phyloP scores from a whole-genome alignment of 495 filamentous ascomycete genomes.

The Podospora appendiculata region DNA sequence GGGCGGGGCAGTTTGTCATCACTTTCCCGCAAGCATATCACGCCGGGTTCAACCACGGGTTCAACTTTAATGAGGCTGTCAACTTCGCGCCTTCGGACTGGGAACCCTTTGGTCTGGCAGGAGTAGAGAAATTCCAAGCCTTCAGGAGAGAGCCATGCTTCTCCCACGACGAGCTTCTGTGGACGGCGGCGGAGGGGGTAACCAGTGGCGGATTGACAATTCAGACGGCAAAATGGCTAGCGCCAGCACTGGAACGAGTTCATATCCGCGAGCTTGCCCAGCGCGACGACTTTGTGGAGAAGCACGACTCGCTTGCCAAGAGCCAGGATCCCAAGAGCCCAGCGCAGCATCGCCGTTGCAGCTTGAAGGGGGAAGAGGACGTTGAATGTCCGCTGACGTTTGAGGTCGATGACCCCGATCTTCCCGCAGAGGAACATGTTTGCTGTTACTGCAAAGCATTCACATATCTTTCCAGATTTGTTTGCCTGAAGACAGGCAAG shows the following conservation, averaged over 20 bases:
- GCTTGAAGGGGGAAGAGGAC: slow-evolving; percentile 31
- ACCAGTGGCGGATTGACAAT: slow-evolving; percentile 73
- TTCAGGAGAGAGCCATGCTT: slow-evolving; percentile 94
- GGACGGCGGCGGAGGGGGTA: slow-evolving; percentile 63
- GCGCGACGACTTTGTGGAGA: slow-evolving; percentile 57
- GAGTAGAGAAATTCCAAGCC: slow-evolving; percentile 76
- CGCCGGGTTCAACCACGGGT: slow-evolving; percentile 90
- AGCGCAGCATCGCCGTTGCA: slow-evolving; percentile 26
- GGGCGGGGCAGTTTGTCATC: slow-evolving; percentile 92
- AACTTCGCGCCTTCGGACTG: slow-evolving; percentile 97
- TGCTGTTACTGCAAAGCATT: slow-evolving; percentile 90
- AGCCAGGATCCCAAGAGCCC: slow-evolving; percentile 47
- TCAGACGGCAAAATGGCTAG: slow-evolving; percentile 88
- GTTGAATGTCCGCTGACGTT: slow-evolving; percentile 34
- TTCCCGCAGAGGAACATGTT: slow-evolving; percentile 82
- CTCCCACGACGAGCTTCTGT: slow-evolving; percentile 92
- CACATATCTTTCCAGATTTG: slow-evolving; percentile 83
- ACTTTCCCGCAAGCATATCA: slow-evolving; percentile 92
- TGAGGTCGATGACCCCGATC: slow-evolving; percentile 58
- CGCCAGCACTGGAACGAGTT: slow-evolving; percentile 75
- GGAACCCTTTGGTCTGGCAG: slow-evolving; percentile 85
- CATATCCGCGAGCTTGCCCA: slow-evolving; percentile 62
- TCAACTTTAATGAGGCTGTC: slow-evolving; percentile 99
- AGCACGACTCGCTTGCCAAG: slow-evolving; percentile 45
- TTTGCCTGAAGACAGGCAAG: slow-evolving; percentile 69